Evolutionary conservation across 495 filamentous ascomycete genomes (phyloP).

Genomic region (Jackrogersella minutella): DNA sequence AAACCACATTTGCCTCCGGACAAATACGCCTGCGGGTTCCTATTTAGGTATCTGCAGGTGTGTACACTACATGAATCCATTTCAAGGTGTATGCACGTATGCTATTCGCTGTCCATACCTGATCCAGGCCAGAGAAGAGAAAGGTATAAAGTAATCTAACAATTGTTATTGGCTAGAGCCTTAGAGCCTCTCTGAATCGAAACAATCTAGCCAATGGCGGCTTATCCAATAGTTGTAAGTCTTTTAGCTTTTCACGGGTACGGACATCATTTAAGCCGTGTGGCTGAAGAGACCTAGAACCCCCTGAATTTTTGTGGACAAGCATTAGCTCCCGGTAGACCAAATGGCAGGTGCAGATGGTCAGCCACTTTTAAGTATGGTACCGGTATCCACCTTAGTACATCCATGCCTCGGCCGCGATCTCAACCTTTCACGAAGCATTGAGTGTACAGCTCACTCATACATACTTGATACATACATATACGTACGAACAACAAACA

Average conservation of each 20-base stretch:
- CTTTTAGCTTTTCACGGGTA: conserved; percentile 5
- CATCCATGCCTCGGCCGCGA: conserved; percentile 19
- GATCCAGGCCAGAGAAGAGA: conserved; percentile 2
- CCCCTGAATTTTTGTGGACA: background rate
- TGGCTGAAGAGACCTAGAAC: conserved; percentile 37
- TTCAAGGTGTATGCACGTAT: background rate
- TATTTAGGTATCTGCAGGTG: background rate
- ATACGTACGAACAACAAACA: background rate
- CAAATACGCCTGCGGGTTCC: background rate
- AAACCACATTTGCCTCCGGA: background rate
- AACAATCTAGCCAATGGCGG: conserved; percentile 21
- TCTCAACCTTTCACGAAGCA: conserved; percentile 3
- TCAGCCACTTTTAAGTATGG: conserved; percentile 28
- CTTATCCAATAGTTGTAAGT: conserved; percentile 18
- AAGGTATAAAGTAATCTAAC: background rate
- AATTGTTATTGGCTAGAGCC: conserved; percentile 26
- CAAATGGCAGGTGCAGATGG: conserved; percentile 31
- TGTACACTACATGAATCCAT: too few species aligned
- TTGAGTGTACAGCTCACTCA: conserved; percentile 25
- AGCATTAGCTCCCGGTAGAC: conserved; percentile 31
- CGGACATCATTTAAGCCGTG: conserved; percentile 23
- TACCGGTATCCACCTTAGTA: too few species aligned
- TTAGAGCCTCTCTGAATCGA: conserved; percentile 22
- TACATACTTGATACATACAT: conserved; percentile 25
- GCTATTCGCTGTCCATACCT: conserved; percentile 2